Conservation (phyloP, 257 asterid species). For the Ehretia macrophylla region DNA sequence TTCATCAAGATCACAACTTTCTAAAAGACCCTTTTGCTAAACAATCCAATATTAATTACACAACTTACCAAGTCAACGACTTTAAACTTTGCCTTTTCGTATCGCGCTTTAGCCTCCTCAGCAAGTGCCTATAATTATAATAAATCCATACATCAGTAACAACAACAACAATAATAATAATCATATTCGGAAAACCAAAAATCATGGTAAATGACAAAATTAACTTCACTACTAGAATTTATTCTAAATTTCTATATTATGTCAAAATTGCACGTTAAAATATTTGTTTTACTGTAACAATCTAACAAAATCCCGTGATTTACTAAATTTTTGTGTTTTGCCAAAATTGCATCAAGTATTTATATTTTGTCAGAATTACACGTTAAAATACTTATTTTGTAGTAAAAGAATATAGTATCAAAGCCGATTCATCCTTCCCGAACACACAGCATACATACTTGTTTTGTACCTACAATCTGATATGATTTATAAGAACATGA, state of each 20-base stretch:
- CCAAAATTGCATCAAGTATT: too few relatives aligned
- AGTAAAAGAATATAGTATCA: too few relatives aligned
- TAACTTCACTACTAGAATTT: background rate
- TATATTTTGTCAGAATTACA: background rate
- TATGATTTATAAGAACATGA: too few relatives aligned
- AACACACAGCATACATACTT: too few relatives aligned
- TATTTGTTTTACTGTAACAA: too few relatives aligned
- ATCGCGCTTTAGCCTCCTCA: slow-evolving; percentile 93
- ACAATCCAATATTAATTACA: background rate
- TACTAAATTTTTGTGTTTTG: too few relatives aligned
- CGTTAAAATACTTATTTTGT: too few relatives aligned
- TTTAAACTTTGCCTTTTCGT: slow-evolving; percentile 70
- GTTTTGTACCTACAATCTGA: too few relatives aligned
- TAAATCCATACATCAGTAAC: slow-evolving; percentile 1
- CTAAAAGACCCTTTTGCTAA: slow-evolving; percentile 1
- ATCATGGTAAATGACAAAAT: slow-evolving; percentile 8
- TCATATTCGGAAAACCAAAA: slow-evolving; percentile 1
- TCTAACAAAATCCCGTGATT: too few relatives aligned
- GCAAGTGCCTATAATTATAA: slow-evolving; percentile 58
- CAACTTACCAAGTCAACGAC: slow-evolving; percentile 74
- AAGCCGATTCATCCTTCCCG: too few relatives aligned
- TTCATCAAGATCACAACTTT: slow-evolving; percentile 13
- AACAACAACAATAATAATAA: slow-evolving; percentile 18
- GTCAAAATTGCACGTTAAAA: background rate
- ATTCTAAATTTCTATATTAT: too few relatives aligned